A percentile compares a stretch with the other conserved stretches of the same genome.
Evolutionary conservation across 164 flowering plant genomes (phyloP).

Genomic region (Stephania yunnanensis): DNA sequence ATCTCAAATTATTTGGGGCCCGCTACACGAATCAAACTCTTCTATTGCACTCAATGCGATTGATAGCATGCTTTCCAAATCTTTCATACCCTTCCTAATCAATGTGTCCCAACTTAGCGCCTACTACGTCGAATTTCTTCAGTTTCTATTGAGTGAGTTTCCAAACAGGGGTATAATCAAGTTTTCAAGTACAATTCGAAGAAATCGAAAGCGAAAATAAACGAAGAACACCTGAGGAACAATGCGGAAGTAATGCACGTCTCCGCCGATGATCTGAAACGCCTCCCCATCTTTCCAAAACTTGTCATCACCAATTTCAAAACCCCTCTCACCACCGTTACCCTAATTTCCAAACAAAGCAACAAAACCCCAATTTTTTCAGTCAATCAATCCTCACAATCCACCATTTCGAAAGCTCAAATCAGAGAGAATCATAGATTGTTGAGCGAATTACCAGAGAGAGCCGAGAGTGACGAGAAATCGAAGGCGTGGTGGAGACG

Average conservation of each 20-base stretch:
- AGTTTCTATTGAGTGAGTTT: no score
- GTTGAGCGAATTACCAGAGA: background rate
- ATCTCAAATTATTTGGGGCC: no score
- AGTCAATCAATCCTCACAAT: background rate
- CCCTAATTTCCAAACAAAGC: background rate
- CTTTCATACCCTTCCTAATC: no score
- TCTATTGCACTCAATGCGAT: no score
- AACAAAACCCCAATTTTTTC: background rate
- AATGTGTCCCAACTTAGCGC: no score
- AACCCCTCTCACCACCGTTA: background rate
- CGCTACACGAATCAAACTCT: no score
- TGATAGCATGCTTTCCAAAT: no score
- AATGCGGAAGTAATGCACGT: slow-evolving; percentile 7
- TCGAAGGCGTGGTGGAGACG: background rate
- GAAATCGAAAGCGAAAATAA: background rate
- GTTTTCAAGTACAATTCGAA: background rate
- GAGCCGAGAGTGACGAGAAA: background rate
- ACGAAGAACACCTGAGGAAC: slow-evolving; percentile 2
- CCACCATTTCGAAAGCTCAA: background rate
- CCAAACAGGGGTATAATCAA: no score
- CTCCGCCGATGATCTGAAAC: slow-evolving; percentile 10
- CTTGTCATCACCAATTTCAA: slow-evolving; percentile 3
- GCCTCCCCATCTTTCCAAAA: slow-evolving; percentile 9
- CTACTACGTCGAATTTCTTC: no score
- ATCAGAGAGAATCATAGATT: background rate